Conservation (phyloP, 2,329 filamentous ascomycete species). For the Colletotrichum viniferum region DNA sequence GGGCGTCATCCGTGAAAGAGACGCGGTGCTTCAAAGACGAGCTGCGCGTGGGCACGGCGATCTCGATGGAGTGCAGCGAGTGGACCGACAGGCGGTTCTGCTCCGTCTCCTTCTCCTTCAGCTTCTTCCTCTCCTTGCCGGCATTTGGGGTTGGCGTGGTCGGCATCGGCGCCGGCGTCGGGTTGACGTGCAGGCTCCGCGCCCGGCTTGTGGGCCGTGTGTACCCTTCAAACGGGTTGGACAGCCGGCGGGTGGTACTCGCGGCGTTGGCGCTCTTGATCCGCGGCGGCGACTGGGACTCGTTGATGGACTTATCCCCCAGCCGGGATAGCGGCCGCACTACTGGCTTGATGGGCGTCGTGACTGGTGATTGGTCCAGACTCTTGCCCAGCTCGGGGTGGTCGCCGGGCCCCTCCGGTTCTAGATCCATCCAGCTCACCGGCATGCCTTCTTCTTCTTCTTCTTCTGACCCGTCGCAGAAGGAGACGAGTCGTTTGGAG, state of each 20-base stretch:
- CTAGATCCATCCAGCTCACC: slow-evolving; percentile 25
- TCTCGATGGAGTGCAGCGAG: slow-evolving; percentile 12
- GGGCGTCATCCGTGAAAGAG: slow-evolving; percentile 9
- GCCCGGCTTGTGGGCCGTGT: slow-evolving; percentile 14
- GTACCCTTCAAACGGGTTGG: slow-evolving; percentile 19
- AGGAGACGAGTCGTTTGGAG: slow-evolving; percentile 17
- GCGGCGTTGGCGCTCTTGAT: slow-evolving; percentile 18
- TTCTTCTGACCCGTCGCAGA: slow-evolving; percentile 8
- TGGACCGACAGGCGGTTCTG: not conserved
- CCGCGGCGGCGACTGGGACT: slow-evolving; percentile 14
- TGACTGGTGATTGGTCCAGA: slow-evolving; percentile 8
- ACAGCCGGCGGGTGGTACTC: not conserved
- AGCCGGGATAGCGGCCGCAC: slow-evolving; percentile 15
- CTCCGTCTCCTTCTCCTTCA: not conserved
- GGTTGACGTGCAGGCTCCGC: slow-evolving; percentile 18
- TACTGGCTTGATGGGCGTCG: slow-evolving; percentile 13
- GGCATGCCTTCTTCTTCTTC: not conserved
- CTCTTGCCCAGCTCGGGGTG: slow-evolving; percentile 20
- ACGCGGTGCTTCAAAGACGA: slow-evolving; percentile 19
- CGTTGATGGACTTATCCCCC: slow-evolving; percentile 15
- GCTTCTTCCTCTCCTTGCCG: not conserved
- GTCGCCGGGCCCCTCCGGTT: slow-evolving; percentile 17
- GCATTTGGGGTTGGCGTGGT: not conserved
- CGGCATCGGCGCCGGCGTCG: not conserved
- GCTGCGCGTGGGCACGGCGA: slow-evolving; percentile 16